phyloP scores from a whole-genome alignment of 345 rosid genomes.

The Diplotaxis tenuifolia region DNA sequence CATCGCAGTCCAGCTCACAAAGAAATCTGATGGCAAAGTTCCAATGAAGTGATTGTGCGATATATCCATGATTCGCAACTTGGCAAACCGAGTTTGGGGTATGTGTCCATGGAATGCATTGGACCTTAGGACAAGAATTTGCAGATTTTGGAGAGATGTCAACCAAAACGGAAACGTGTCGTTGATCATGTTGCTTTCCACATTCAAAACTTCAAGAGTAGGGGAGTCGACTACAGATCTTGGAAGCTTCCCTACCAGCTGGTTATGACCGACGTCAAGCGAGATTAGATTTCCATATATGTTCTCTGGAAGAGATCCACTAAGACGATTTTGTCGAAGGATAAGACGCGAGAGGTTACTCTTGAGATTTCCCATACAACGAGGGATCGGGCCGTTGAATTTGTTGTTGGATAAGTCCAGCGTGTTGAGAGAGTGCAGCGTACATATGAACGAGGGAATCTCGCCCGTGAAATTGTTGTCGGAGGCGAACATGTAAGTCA shows the following conservation, averaged over 20 bases:
- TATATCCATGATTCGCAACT: not conserved
- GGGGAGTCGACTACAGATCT: not conserved
- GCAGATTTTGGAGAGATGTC: not conserved
- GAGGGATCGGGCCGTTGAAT: not conserved
- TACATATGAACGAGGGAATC: not conserved
- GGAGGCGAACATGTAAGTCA: not conserved
- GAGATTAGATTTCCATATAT: not conserved
- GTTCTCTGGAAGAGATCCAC: not conserved
- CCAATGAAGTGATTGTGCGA: not conserved
- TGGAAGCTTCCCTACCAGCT: not conserved
- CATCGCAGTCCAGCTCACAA: not conserved
- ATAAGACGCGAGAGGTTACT: not conserved
- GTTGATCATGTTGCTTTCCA: not conserved
- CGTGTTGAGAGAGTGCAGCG: not conserved
- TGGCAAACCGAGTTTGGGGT: not conserved
- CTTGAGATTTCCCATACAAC: not conserved
- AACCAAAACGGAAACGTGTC: not conserved
- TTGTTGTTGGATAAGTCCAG: not conserved
- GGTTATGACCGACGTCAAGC: too few relatives aligned
- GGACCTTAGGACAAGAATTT: not conserved
- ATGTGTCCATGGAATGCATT: not conserved
- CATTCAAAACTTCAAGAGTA: not conserved
- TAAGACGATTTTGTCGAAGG: not conserved
- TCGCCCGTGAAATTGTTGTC: too few relatives aligned
- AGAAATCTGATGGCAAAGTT: not conserved